Evolutionary conservation across 495 filamentous ascomycete species (phyloP).

Genomic region (Xylaria castorea): DNA sequence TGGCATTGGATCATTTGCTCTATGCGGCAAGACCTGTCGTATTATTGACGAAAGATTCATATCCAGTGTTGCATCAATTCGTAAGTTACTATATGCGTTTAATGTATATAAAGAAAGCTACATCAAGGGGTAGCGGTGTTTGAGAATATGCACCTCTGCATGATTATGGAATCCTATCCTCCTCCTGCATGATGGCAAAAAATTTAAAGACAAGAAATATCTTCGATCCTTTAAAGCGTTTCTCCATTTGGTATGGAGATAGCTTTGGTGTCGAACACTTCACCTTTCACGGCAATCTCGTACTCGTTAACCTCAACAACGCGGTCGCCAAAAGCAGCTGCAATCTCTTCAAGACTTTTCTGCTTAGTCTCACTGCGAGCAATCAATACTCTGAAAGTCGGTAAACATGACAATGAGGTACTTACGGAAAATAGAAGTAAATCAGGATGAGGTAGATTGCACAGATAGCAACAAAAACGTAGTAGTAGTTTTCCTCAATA

Average conservation of each 20-base stretch:
- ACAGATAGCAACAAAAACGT: slow-evolving; percentile 63
- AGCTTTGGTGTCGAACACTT: not conserved
- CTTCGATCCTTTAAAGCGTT: not conserved
- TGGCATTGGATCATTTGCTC: not conserved
- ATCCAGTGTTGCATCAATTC: not conserved
- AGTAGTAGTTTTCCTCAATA: slow-evolving; percentile 67
- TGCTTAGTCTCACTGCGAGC: slow-evolving; percentile 54
- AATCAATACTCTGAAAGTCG: not conserved
- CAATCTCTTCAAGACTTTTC: slow-evolving; percentile 66
- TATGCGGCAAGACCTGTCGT: not conserved
- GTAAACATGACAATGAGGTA: too few relatives aligned
- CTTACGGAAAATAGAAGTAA: slow-evolving; percentile 60
- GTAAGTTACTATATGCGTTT: not conserved
- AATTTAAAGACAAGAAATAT: not conserved
- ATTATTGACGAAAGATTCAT: not conserved
- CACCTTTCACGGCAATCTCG: not conserved
- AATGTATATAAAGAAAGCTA: not conserved
- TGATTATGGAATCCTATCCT: not conserved
- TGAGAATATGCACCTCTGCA: not conserved
- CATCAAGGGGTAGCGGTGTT: not conserved
- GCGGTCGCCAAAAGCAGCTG: slow-evolving; percentile 62
- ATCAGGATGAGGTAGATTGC: slow-evolving; percentile 57
- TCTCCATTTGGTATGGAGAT: not conserved
- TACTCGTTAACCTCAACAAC: slow-evolving; percentile 53
- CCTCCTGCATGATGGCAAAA: not conserved